Conservation (phyloP, 352 stramenopile genomes). For the Pythium rishiriense region DNA sequence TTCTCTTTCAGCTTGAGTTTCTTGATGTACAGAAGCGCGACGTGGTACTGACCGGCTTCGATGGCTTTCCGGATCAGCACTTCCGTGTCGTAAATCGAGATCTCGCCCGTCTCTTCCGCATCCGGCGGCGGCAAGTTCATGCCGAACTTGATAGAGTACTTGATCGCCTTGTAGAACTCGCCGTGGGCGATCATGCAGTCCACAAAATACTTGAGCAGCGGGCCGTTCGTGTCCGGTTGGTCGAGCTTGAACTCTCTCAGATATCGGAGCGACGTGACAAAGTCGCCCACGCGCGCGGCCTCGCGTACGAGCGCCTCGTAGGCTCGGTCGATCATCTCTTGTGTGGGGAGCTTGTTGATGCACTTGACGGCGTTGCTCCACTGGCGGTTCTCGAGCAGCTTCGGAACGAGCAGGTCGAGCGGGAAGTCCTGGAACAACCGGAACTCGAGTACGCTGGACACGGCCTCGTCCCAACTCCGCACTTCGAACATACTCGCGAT, state of each 20-base stretch:
- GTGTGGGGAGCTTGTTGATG: slow-evolving; percentile 71
- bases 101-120: slow-evolving; percentile 33
- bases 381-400: slow-evolving; percentile 69
- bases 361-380: slow-evolving; percentile 76
- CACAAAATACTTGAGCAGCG: slow-evolving; percentile 57
- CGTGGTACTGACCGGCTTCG: slow-evolving; percentile 64
- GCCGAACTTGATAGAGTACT: slow-evolving; percentile 87
- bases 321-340: slow-evolving; percentile 44
- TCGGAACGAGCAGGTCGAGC: slow-evolving; percentile 56
- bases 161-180: slow-evolving; percentile 89
- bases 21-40: slow-evolving; percentile 82
- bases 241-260: slow-evolving; percentile 82
- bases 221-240: slow-evolving; percentile 34
- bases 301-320: slow-evolving; percentile 58
- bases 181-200: slow-evolving; percentile 63
- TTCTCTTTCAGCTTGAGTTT: slow-evolving; percentile 66
- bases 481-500: slow-evolving; percentile 72
- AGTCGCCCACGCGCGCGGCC: slow-evolving; percentile 60
- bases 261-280: slow-evolving; percentile 64
- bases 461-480: slow-evolving; percentile 64
- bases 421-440: slow-evolving; percentile 72
- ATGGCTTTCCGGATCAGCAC: slow-evolving; percentile 60
- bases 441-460: slow-evolving; percentile 76
- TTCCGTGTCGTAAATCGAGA: slow-evolving; percentile 49
- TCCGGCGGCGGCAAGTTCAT: slow-evolving; percentile 36